Percentiles rank a stretch among this genome's conserved stretches.
Conservation (phyloP, 345 rosid genomes). For the Corchorus capsularis region DNA sequence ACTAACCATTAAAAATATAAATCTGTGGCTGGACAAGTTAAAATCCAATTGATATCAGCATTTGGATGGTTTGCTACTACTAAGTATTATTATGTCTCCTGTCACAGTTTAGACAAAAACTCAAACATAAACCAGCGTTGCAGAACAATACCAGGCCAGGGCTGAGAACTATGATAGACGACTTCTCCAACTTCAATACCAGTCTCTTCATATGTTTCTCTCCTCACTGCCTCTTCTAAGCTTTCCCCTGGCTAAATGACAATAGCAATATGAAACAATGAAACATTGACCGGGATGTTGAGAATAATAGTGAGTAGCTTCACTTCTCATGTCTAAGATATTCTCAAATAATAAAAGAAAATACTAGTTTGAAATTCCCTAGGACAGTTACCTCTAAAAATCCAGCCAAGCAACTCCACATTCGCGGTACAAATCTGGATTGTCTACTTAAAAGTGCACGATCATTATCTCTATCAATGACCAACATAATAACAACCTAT, state of each 20-base stretch:
- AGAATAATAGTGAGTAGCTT: not conserved
- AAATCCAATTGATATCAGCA: not conserved
- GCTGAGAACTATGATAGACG: constrained; percentile 92
- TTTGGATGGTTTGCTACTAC: not conserved
- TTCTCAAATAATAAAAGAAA: not conserved
- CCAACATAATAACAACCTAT: constrained; percentile 96
- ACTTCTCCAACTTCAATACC: constrained; percentile 97
- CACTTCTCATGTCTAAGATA: not conserved
- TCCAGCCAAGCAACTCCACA: constrained; percentile 99
- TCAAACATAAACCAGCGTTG: not conserved
- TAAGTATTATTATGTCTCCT: not conserved
- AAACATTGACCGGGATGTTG: not conserved
- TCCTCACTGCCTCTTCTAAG: constrained; percentile 96
- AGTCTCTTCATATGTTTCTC: constrained; percentile 95
- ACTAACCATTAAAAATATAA: not conserved
- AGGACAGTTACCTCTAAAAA: constrained; percentile 71
- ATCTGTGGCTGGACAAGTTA: not conserved
- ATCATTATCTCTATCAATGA: constrained; percentile 84
- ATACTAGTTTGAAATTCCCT: constrained; percentile 11
- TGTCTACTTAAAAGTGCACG: constrained; percentile 79
- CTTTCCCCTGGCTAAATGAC: constrained; percentile 90
- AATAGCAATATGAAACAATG: constrained; percentile 15
- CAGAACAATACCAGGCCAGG: constrained; percentile 83
- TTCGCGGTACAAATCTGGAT: constrained; percentile 83
- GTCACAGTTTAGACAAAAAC: not conserved